Conservation (phyloP, 441 rosid species). For the Omphalea diandra region DNA sequence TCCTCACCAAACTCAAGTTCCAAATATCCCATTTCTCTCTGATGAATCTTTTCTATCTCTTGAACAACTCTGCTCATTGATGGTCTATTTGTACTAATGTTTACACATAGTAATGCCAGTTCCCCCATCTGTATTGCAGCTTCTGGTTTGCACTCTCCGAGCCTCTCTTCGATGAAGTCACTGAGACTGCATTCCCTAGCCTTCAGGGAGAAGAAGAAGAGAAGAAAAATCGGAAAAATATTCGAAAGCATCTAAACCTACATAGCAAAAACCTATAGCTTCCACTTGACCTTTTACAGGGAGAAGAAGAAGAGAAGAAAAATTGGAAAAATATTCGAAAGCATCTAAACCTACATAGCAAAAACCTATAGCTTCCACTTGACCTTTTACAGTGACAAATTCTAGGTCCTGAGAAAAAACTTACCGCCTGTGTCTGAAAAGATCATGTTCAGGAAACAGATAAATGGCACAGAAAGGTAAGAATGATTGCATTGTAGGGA, state of each 20-base stretch:
- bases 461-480: too few relatives aligned
- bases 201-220: conserved; percentile 23
- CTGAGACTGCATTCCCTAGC: conserved; percentile 17
- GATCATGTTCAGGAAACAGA: too few relatives aligned
- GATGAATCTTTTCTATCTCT: conserved; percentile 35
- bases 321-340: not conserved
- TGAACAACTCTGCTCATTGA: conserved; percentile 33
- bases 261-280: too few relatives aligned
- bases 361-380: not conserved
- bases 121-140: conserved; percentile 33
- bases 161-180: conserved; percentile 32
- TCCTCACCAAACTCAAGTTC: conserved; percentile 28
- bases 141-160: conserved; percentile 10
- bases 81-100: conserved; percentile 29
- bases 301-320: not conserved
- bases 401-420: too few relatives aligned
- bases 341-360: not conserved
- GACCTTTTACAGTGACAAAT: not conserved
- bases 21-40: conserved; percentile 31
- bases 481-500: too few relatives aligned
- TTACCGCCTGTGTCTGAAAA: too few relatives aligned
- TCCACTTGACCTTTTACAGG: too few relatives aligned
- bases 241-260: not conserved
- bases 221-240: not conserved
- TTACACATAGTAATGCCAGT: conserved; percentile 39